Evolutionary conservation across 768 basidiomycete species (phyloP), one percentile per base, ranked within the genome.

Genomic region (Boletus vinaceobasis): DNA sequence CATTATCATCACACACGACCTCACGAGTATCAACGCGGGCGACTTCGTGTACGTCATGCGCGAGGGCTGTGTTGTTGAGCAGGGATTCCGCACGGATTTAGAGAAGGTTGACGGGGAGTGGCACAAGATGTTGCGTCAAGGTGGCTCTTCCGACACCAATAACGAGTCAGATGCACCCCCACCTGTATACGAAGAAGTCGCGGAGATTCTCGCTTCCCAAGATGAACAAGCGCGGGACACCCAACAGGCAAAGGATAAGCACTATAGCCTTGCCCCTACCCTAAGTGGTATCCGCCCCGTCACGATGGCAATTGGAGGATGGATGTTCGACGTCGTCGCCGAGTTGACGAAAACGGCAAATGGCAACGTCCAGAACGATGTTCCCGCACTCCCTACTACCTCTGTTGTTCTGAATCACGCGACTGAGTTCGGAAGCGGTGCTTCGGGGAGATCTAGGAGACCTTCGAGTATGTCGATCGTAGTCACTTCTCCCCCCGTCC

Each of bases 21-120:
- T 98, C 17, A 86, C 87, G 1, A 90, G 94, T 60, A 88, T 99
- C 59, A 71, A 73, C 21, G 49, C 73, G 0, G 69, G 75, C 14
- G 95, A 98, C 70, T 98, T 97, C 60, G 91, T 97, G 13, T 97
- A 98, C 67, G 90, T 98, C 3, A 85, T 98, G 76, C 83, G 85
- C 60, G 78, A 84, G 19, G 96, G 95, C 0, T 61, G 67, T 0
- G 83, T 97, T 31, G 87, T 87, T 44, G 92, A 98, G 67, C 88
- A 93, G 63, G 97, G 97, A 1, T 96, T 84, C 71, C 82, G 93
- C 2, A 71, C 70, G 2, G 95, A 96, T 65, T 79, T 98, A 48
- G 90, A 93, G 66, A 68, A 59, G 15, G 71, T 65, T 4, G 60
- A 69, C 3, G 88, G 90, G 29, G 87, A 87, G 60, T 98, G 95